A percentile compares a stretch with the other conserved stretches of the same genome.
These are phyloP conservation scores for Sungouiozyma ichnusensis DNA, from an alignment of 805 yeast species.

Conservation along the genomic window DNA sequence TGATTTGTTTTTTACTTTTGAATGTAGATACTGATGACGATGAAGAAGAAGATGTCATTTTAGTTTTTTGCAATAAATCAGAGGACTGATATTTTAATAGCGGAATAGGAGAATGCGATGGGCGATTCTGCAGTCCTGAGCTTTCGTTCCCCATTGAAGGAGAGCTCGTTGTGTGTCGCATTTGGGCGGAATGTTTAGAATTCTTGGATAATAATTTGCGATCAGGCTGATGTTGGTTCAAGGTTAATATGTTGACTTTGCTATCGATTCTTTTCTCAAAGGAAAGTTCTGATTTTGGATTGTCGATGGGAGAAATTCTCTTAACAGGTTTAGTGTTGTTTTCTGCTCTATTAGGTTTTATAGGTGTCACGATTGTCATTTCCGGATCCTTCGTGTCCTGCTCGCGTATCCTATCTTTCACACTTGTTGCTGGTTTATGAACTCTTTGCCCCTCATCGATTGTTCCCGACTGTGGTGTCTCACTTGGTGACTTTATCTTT, in stretches of 20 bases:
- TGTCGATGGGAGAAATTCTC: not conserved
- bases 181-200: not conserved
- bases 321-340: not conserved
- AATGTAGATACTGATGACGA: conserved; percentile 1
- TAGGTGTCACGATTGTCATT: not conserved
- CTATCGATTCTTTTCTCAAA: not conserved
- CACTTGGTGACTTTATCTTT: not conserved
- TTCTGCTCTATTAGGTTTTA: not conserved
- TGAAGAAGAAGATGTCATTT: conserved; percentile 2
- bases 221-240: not conserved
- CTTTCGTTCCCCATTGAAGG: not conserved
- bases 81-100: not conserved
- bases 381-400: not conserved
- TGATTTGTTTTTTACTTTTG: conserved; percentile 24
- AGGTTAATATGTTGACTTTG: conserved; percentile 4
- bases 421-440: not conserved
- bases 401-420: not conserved
- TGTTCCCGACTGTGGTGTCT: not conserved
- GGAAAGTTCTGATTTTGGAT: not conserved
- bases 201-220: not conserved
- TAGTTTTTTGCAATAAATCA: not conserved
- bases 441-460: not conserved
- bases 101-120: not conserved
- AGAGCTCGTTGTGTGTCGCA: conserved; percentile 1
- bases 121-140: not conserved